Evolutionary conservation across 306 rosid genomes (phyloP), one percentile per base, ranked within the genome.

Genomic region (Myrica gale): DNA sequence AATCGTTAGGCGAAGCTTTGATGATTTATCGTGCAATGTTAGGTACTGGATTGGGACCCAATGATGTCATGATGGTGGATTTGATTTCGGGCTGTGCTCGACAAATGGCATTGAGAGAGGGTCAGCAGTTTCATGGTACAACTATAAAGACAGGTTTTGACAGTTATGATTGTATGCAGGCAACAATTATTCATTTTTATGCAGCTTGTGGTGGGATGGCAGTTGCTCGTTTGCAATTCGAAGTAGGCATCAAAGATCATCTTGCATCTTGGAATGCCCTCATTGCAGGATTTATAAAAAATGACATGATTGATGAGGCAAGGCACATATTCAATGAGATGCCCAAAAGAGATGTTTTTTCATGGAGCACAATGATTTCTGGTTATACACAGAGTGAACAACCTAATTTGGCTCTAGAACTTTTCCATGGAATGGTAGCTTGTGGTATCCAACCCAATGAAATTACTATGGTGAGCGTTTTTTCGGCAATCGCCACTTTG

Each of bases 381-480:
- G 95, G 97, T 78, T 89, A 85, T 63, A 78, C 96, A 53, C 97
- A 95, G 81, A 81, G 80, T 23, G 89, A 90, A 66, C 87, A 88
- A 58, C 92, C 98, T 58, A 76, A 76, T 66, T 61, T 89, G 83
- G 97, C 97, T 80, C 73, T 95, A 70, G 87, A 86, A 74, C 90
- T 92, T 84, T 90, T 92, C 82, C 92, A 84, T 70, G 72, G 68
- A 78, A 92, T 95, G 97, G 81, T 88, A 68, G 83, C 76, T 56
- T 65, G 87, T 69, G 88, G 89, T 63, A 72, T 89, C 77, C 79
- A 82, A 81, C 92, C 96, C 5, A 94, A 91, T 77, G 96, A 90
- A 80, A 90, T 92, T 63, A 94, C 98, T 43, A 94, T 94, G 98
- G 95, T 90, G 71, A 86, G 97, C 57, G 85, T 94, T 69, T 83